A percentile compares a stretch with the other conserved stretches of the same genome.
Evolutionary conservation across 2,329 filamentous ascomycete genomes (phyloP).

Genomic region (Penicillium sp.): DNA sequence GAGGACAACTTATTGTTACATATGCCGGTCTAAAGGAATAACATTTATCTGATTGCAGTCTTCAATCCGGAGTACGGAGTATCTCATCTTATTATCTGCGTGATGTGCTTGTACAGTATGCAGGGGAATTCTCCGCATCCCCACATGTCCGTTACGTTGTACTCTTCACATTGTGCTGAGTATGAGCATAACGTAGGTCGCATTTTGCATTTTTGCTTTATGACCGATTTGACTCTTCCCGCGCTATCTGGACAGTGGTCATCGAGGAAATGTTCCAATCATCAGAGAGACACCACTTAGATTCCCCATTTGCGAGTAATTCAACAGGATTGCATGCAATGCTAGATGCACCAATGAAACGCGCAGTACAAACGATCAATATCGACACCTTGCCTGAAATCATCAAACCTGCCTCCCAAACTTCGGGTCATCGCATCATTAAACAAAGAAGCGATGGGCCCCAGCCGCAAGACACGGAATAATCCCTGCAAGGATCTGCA

Average conservation of each 20-base stretch:
- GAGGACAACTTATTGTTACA: constrained; percentile 15
- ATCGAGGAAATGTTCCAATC: too few species aligned
- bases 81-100: neutral
- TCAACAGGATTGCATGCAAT: neutral
- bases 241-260: too few species aligned
- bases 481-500: constrained; percentile 5
- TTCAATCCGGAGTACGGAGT: too few species aligned
- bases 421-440: neutral
- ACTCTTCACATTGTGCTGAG: neutral
- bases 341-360: constrained; percentile 6
- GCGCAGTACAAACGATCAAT: neutral
- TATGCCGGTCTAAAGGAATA: constrained; percentile 12
- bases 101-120: neutral
- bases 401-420: neutral
- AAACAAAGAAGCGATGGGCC: constrained; percentile 1
- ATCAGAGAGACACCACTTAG: too few species aligned
- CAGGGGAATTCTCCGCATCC: constrained; percentile 25
- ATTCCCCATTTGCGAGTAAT: neutral
- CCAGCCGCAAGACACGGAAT: constrained; percentile 5
- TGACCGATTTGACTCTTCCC: too few species aligned
- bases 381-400: constrained; percentile 6
- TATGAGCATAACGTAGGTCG: neutral
- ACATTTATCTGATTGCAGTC: constrained; percentile 16
- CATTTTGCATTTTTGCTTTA: too few species aligned
- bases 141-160: constrained; percentile 6